phyloP scores from a whole-genome alignment of 1,284 basidiomycete genomes.

The Malassezia arunalokei region DNA sequence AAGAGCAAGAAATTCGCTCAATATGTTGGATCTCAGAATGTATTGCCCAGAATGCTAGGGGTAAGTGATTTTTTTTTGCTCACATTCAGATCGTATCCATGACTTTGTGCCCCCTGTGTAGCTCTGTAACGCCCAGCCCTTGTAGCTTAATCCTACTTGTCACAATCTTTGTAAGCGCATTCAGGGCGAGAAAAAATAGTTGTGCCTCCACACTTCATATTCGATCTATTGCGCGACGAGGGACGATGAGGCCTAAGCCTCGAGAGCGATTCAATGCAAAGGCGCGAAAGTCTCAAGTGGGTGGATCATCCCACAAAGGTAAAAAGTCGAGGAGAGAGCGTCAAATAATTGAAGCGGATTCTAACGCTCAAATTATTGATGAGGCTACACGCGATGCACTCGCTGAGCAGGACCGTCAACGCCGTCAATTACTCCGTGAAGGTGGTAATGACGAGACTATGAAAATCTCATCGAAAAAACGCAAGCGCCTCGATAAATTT shows the following conservation, averaged over 20 bases:
- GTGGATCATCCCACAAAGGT: slow-evolving; percentile 41
- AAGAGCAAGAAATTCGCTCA: slow-evolving; percentile 97
- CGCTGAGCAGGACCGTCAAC: slow-evolving; percentile 21
- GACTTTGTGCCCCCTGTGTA: slow-evolving; percentile 22
- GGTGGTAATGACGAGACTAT: slow-evolving; percentile 25
- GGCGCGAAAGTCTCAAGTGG: slow-evolving; percentile 33
- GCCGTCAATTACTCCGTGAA: slow-evolving; percentile 21
- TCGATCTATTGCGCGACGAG: not conserved
- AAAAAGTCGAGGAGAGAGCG: slow-evolving; percentile 26
- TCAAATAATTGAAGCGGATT: slow-evolving; percentile 19
- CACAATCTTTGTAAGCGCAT: not conserved
- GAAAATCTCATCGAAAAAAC: slow-evolving; percentile 43
- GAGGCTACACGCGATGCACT: slow-evolving; percentile 18
- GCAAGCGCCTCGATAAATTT: slow-evolving; percentile 45
- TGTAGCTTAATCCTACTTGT: not conserved
- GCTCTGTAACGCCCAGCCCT: not conserved
- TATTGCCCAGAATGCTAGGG: slow-evolving; percentile 39
- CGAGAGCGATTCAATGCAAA: slow-evolving; percentile 43
- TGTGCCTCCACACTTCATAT: slow-evolving; percentile 9
- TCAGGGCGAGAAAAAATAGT: not conserved
- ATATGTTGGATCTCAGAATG: slow-evolving; percentile 89
- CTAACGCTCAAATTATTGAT: slow-evolving; percentile 37
- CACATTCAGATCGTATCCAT: slow-evolving; percentile 16
- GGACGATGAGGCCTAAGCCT: slow-evolving; percentile 9
- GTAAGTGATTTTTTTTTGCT: slow-evolving; percentile 6